Base-by-base conservation (phyloP, 2,329 filamentous ascomycete species). In the Colletotrichum shisoi region DNA sequence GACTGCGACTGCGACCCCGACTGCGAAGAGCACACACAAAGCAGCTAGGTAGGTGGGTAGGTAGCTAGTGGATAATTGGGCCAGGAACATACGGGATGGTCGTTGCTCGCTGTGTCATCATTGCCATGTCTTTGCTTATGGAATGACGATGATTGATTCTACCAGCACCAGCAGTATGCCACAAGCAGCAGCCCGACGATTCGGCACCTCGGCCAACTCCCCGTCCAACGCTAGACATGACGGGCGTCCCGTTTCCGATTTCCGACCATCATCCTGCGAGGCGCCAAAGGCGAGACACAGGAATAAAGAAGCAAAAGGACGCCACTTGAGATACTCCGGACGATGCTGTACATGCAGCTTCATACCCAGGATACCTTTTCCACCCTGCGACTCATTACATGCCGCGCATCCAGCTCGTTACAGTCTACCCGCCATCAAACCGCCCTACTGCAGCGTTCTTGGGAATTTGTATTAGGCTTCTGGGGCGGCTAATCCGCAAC, bases 401-500 rank as follows among this genome's bases (percentile, higher is more conserved):
- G 13, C 15, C 11, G 34, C 13, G 17, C 45, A 49, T 51, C 21
- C 57, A 52, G 17, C 45, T 52, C 13, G 45, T 37, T 49, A 31
- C 42, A 64, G 19, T 31, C 42, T 51, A 49, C 24, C 57, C n/a
- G 62, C 63, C 62, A 61, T 61, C 48, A 42, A 61, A 46, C 34
- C 48, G 49, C 63, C 58, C 51, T 64, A 64, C 62, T 62, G 63
- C 63, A 57, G 63, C 51, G 58, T 24, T 34, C 46, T 53, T 67
- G 48, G 40, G 49, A 49, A 52, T 52, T 53, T 34, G 17, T 31
- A 57, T 62, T 66, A 67, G 62, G 56, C 65, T 65, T 57, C 63
- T 68, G 61, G 64, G 56, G 64, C 65, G 62, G 49, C 65, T 67
- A 51, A 60, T 64, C 62, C 65, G 54, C 49, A 51, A 60, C 62